Percentiles rank a stretch among this genome's conserved stretches.
Conservation (phyloP, 257 asterid species). For the Paulownia fortunei region DNA sequence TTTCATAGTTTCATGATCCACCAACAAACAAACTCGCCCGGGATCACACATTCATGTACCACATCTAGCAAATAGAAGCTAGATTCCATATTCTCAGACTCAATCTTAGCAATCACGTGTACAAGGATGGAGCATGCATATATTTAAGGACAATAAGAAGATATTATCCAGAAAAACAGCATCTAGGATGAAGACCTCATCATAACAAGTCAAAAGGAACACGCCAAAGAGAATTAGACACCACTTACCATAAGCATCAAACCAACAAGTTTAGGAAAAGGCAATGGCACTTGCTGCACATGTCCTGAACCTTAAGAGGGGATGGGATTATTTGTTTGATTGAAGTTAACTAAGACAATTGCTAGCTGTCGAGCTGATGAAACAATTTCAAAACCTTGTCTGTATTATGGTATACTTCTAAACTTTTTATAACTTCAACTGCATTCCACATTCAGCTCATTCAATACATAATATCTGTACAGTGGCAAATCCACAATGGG, state of each 20-base stretch:
- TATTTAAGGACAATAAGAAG: not conserved
- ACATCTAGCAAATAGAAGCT: not conserved
- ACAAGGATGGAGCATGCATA: not conserved
- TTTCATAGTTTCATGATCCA: not conserved
- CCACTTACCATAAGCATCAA: too few species aligned
- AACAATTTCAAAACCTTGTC: too few species aligned
- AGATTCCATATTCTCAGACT: not conserved
- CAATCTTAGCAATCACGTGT: not conserved
- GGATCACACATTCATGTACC: not conserved
- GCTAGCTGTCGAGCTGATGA: too few species aligned
- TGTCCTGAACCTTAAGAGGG: not conserved
- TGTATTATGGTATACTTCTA: too few species aligned
- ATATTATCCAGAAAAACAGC: not conserved
- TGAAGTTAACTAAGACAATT: too few species aligned
- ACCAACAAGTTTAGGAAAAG: not conserved
- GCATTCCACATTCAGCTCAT: too few species aligned
- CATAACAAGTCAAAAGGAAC: too few species aligned
- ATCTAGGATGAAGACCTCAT: not conserved
- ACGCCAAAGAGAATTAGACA: too few species aligned
- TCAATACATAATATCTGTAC: too few species aligned
- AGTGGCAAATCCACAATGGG: too few species aligned
- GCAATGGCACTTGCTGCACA: not conserved
- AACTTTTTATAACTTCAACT: too few species aligned
- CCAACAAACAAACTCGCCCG: not conserved
- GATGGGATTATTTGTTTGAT: not conserved